These are phyloP conservation scores for Acaromyces ingoldii DNA, from an alignment of 1,284 basidiomycete genomes.

Conservation along the genomic window DNA sequence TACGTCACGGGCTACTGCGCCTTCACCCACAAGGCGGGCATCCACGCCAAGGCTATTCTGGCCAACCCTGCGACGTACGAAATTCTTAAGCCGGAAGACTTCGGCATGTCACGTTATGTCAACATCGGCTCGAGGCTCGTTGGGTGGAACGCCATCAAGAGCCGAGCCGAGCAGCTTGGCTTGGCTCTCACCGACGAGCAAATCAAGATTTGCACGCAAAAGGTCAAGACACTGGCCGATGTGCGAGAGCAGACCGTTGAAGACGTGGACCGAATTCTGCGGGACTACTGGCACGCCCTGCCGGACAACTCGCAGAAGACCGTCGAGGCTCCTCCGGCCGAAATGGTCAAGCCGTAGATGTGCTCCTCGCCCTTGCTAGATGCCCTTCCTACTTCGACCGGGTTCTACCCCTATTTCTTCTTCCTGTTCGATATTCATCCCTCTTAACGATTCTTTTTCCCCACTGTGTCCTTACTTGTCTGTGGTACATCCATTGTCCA, in stretches of 20 bases:
- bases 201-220: conserved; percentile 90
- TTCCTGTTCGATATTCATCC: no score
- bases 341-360: no score
- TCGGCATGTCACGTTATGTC: conserved; percentile 94
- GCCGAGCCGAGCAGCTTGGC: conserved; percentile 92
- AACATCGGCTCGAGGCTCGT: conserved; percentile 96
- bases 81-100: conserved; percentile 66
- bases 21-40: conserved; percentile 99
- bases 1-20: conserved; percentile 87
- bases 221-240: conserved; percentile 99
- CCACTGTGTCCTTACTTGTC: no score
- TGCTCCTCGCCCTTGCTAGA: no score
- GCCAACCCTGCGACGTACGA: conserved; percentile 96
- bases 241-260: conserved; percentile 98
- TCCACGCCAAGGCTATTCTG: conserved; percentile 99
- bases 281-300: conserved; percentile 57
- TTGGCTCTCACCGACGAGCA: conserved; percentile 78
- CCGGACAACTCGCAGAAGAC: conserved; percentile 1
- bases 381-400: no score
- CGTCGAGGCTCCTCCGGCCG: no score
- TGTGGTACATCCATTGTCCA: no score
- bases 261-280: conserved; percentile 93
- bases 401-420: no score
- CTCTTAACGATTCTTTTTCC: no score
- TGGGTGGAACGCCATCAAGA: conserved; percentile 99